Evolutionary conservation across 345 rosid genomes (phyloP).

Genomic region (Populus deltoides): DNA sequence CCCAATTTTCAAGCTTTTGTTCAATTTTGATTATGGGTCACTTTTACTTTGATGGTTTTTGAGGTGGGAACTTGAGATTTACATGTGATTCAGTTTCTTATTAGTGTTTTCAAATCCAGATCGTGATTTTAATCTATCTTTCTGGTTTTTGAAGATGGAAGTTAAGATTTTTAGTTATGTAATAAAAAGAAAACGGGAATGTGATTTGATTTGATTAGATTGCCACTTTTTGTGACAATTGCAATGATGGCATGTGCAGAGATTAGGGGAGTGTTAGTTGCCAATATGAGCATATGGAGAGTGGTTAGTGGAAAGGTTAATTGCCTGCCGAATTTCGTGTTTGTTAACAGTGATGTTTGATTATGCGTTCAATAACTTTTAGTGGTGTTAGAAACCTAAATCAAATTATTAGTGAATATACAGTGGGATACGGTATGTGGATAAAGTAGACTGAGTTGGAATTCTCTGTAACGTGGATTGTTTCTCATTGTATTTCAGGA

Average conservation of each 20-base stretch:
- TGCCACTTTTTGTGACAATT: neutral
- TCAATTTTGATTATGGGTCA: neutral
- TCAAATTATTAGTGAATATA: neutral
- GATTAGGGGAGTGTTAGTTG: neutral
- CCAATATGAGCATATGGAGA: neutral
- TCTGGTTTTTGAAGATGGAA: neutral
- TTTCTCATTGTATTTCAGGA: constrained; percentile 3
- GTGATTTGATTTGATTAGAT: neutral
- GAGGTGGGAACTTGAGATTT: neutral
- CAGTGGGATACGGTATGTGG: neutral
- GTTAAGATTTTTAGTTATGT: neutral
- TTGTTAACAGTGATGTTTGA: neutral
- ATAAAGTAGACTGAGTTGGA: neutral
- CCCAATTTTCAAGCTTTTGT: neutral
- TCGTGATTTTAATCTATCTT: neutral
- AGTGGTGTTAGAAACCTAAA: neutral
- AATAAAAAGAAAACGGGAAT: neutral
- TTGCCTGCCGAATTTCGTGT: neutral
- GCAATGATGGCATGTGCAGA: neutral
- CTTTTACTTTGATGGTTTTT: constrained; percentile 6
- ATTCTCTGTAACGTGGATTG: neutral
- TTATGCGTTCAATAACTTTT: neutral
- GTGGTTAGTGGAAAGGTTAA: neutral
- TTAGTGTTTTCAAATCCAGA: neutral
- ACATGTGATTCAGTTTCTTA: neutral